phyloP scores from a whole-genome alignment of 805 yeast genomes.

The Yarrowia deformans region DNA sequence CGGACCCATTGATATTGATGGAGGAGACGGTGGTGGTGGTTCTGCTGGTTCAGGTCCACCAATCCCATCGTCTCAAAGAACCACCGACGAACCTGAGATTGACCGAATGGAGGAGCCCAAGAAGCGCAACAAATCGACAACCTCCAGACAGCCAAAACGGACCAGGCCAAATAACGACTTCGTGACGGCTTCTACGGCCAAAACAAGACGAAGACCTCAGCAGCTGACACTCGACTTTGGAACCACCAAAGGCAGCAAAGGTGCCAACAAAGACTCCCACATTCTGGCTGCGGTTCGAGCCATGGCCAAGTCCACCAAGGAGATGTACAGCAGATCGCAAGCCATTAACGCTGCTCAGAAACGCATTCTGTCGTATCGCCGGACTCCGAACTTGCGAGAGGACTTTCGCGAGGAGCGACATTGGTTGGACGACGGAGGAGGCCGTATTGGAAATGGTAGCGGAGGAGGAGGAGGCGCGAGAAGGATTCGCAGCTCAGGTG shows the following conservation, averaged over 20 bases:
- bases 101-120: conserved; percentile 21
- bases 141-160: background rate
- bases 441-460: conserved; percentile 10
- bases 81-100: conserved; percentile 13
- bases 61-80: background rate
- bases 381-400: background rate
- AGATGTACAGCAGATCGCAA: background rate
- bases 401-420: conserved; percentile 15
- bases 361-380: background rate
- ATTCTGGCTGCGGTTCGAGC: conserved; percentile 11
- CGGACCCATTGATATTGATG: background rate
- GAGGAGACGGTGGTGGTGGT: background rate
- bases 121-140: background rate
- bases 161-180: background rate
- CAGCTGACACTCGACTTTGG: conserved; percentile 18
- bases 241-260: background rate
- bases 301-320: conserved; percentile 10
- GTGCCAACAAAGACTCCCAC: background rate
- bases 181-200: conserved; percentile 19
- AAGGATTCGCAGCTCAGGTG: background rate
- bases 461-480: conserved; percentile 6
- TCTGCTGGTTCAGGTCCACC: background rate
- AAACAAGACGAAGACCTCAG: conserved; percentile 4
- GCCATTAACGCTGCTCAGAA: background rate
- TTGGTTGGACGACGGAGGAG: conserved; percentile 35